A percentile compares a stretch with the other conserved stretches of the same genome.
These are phyloP conservation scores for Auriscalpium vulgare DNA, from an alignment of 768 basidiomycete species.

Conservation along the genomic window DNA sequence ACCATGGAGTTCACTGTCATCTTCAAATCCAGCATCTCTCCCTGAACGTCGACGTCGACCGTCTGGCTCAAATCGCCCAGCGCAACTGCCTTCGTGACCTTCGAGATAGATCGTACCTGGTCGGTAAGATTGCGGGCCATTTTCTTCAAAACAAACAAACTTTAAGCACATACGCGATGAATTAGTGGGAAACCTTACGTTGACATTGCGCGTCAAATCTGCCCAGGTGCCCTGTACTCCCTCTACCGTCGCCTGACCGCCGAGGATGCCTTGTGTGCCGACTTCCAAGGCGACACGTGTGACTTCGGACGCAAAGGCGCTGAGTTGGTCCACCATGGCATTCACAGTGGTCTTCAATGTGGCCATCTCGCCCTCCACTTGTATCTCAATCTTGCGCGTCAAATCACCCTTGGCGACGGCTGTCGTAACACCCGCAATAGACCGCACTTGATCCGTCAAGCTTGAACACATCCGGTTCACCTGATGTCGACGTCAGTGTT, in stretches of 20 bases:
- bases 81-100: slow-evolving; percentile 73
- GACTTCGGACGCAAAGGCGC: slow-evolving; percentile 77
- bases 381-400: slow-evolving; percentile 85
- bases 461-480: slow-evolving; percentile 75
- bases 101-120: slow-evolving; percentile 88
- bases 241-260: slow-evolving; percentile 81
- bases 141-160: slow-evolving; percentile 40
- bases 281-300: slow-evolving; percentile 78
- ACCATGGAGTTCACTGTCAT: slow-evolving; percentile 78
- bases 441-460: slow-evolving; percentile 68
- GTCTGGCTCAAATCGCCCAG: slow-evolving; percentile 75
- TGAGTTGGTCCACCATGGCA: slow-evolving; percentile 82
- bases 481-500: slow-evolving; percentile 21
- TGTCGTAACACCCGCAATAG: slow-evolving; percentile 74
- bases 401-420: slow-evolving; percentile 84
- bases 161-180: background rate
- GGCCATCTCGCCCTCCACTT: slow-evolving; percentile 77
- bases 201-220: slow-evolving; percentile 80
- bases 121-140: slow-evolving; percentile 82
- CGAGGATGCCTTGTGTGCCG: slow-evolving; percentile 80
- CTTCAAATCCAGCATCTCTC: slow-evolving; percentile 87
- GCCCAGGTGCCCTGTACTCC: slow-evolving; percentile 90
- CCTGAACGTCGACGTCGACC: slow-evolving; percentile 88
- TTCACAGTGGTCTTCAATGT: slow-evolving; percentile 78
- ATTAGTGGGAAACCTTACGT: slow-evolving; percentile 37